Percentiles rank a stretch among this genome's conserved stretches.
Evolutionary conservation across 169 alveolate species (phyloP).

Genomic region (Cryptosporidium ubiquitum): DNA sequence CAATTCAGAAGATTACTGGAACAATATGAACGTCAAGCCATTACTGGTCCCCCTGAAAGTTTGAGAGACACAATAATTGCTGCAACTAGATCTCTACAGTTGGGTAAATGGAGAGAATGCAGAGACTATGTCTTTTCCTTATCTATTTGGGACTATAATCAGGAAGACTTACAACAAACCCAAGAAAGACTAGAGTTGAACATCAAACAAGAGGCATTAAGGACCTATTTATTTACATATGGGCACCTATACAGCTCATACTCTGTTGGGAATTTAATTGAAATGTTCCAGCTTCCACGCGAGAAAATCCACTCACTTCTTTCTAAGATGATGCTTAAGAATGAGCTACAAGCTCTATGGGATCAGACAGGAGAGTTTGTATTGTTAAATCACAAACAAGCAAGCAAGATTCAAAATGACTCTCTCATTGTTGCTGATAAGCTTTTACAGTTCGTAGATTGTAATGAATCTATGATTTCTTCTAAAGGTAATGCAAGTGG

Average conservation of each 20-base stretch:
- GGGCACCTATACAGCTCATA: slow-evolving; percentile 86
- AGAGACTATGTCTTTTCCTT: slow-evolving; percentile 84
- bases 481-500: slow-evolving; percentile 25
- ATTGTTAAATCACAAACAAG: slow-evolving; percentile 88
- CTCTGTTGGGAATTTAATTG: slow-evolving; percentile 86
- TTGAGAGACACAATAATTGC: slow-evolving; percentile 91
- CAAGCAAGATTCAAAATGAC: slow-evolving; percentile 88
- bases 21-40: slow-evolving; percentile 91
- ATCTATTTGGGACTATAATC: slow-evolving; percentile 87
- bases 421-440: slow-evolving; percentile 85
- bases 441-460: slow-evolving; percentile 38
- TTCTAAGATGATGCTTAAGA: slow-evolving; percentile 90
- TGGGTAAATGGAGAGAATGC: slow-evolving; percentile 94
- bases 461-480: slow-evolving; percentile 49
- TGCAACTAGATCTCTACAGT: slow-evolving; percentile 92
- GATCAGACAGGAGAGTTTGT: slow-evolving; percentile 89
- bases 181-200: slow-evolving; percentile 85
- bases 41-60: slow-evolving; percentile 96
- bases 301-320: slow-evolving; percentile 86
- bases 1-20: slow-evolving; percentile 93
- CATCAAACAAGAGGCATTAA: slow-evolving; percentile 93
- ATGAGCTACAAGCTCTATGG: slow-evolving; percentile 91
- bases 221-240: slow-evolving; percentile 90
- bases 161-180: slow-evolving; percentile 82
- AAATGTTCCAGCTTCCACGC: slow-evolving; percentile 85